phyloP scores from a whole-genome alignment of 164 flowering plant species.

The Amborella trichopoda region DNA sequence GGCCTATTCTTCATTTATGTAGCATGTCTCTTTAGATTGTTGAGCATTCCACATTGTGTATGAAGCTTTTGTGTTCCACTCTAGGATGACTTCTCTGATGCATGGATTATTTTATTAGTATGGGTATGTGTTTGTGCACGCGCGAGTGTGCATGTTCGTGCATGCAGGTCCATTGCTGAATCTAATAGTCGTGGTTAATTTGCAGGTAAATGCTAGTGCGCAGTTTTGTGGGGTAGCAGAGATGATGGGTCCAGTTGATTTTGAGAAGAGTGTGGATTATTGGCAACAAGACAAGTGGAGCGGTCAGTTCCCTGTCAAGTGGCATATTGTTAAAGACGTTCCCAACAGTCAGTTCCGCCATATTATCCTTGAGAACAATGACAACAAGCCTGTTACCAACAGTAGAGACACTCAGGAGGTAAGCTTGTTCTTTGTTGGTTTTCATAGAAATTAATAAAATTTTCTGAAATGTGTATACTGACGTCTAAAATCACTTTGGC shows the following conservation, averaged over 20 bases:
- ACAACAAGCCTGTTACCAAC: slow-evolving; percentile 93
- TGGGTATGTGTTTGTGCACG: no score
- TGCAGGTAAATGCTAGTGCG: slow-evolving; percentile 94
- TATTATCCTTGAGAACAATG: slow-evolving; percentile 86
- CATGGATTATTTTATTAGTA: no score
- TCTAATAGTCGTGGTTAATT: no score
- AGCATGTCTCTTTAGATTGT: no score
- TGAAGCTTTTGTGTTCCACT: no score
- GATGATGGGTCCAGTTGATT: slow-evolving; percentile 92
- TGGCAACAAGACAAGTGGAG: slow-evolving; percentile 99
- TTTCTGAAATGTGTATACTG: no score
- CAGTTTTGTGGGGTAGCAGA: slow-evolving; percentile 97
- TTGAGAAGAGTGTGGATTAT: slow-evolving; percentile 75
- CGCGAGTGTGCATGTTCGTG: not conserved
- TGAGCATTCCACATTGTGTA: no score
- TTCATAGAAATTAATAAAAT: not conserved
- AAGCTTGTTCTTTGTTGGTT: not conserved
- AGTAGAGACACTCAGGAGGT: slow-evolving; percentile 98
- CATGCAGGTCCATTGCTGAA: not conserved
- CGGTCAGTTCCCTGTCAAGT: slow-evolving; percentile 87
- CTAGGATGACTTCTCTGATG: no score
- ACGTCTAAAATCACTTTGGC: no score
- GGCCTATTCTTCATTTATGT: no score
- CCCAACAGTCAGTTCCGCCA: slow-evolving; percentile 85
- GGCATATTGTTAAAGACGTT: slow-evolving; percentile 92